Evolutionary conservation across 2,329 filamentous ascomycete species (phyloP), one percentile per base, ranked within the genome.

Genomic region (Pyrenochaeta sp.): DNA sequence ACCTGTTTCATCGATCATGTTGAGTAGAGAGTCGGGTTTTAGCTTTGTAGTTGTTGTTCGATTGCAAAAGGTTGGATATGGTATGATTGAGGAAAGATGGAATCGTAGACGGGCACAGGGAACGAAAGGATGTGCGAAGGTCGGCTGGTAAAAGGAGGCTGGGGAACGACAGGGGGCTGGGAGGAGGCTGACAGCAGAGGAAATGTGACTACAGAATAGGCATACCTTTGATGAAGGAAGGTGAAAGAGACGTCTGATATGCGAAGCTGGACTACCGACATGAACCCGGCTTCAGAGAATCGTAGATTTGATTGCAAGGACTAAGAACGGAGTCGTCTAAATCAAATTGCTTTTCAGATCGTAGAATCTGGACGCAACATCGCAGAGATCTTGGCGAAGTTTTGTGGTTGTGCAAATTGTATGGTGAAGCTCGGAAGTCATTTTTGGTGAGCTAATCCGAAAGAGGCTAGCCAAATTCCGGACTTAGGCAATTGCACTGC

Each of bases 371-470:
- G 40, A 22, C 12, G 47, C 24, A 45, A 9, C n/a, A 56, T 61
- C 12, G 12, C 22, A 30, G 47, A 25, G 25, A 3, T 58, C 52
- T 55, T 54, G 56, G 46, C 56, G 44, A n/a, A 19, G 32, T 6
- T 37, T 59, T 10, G 52, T 50, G 45, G 30, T 58, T 47, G 46
- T 55, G 59, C 44, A 47, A 22, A 40, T 43, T 52, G 52, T 50
- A 22, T 49, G 42, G 36, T 39, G 52, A 59, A 43, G 30, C 13
- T 51, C 54, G 52, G 52, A 56, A 30, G 39, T 60, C 56, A 57
- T 44, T 61, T 68, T 65, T 52, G 54, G 59, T 56, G 49, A 43
- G 49, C 67, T 68, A 71, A 58, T 12, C 13, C 50, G 5, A 13
- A 51, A 58, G 39, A 12, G 39, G 54, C 43, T 66, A 66, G 64